phyloP scores from a whole-genome alignment of 768 basidiomycete species.

The Pisolithus marmoratus region DNA sequence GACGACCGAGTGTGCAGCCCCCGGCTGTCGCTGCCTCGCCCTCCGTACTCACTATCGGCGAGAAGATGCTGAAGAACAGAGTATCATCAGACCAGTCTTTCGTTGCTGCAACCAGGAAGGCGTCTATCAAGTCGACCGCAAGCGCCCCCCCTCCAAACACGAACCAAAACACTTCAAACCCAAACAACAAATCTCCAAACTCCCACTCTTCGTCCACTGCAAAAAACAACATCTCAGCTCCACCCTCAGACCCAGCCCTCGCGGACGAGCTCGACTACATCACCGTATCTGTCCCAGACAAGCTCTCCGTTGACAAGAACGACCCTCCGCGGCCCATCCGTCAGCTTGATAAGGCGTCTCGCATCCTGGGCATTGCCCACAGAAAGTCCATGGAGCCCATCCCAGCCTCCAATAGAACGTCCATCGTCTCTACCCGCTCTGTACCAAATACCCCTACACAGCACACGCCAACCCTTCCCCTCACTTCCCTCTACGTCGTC shows the following conservation, averaged over 20 bases:
- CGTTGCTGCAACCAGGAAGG: slow-evolving; percentile 11
- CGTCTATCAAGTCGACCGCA: slow-evolving; percentile 12
- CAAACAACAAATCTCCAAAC: slow-evolving; percentile 16
- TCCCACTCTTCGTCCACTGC: slow-evolving; percentile 34
- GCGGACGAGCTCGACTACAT: slow-evolving; percentile 76
- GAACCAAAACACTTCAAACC: slow-evolving; percentile 9
- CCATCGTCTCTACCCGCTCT: slow-evolving; percentile 65
- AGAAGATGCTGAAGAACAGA: slow-evolving; percentile 42
- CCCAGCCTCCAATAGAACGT: slow-evolving; percentile 69
- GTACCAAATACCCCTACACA: slow-evolving; percentile 44
- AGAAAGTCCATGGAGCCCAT: slow-evolving; percentile 81
- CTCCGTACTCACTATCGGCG: slow-evolving; percentile 31
- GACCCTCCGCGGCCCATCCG: slow-evolving; percentile 30
- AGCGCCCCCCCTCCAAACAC: slow-evolving; percentile 7
- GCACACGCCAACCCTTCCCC: slow-evolving; percentile 65
- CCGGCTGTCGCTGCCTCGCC: slow-evolving; percentile 30
- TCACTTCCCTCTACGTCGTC: slow-evolving; percentile 81
- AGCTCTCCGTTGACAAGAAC: slow-evolving; percentile 15
- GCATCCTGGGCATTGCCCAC: slow-evolving; percentile 71
- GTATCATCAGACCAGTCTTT: slow-evolving; percentile 49
- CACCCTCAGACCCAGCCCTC: slow-evolving; percentile 30
- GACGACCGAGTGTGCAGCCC: slow-evolving; percentile 15
- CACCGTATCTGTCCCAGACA: slow-evolving; percentile 35
- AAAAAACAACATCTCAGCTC: slow-evolving; percentile 20
- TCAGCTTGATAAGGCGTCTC: slow-evolving; percentile 69